phyloP scores from a whole-genome alignment of 148 eudicot species.

The Polygonum aviculare region DNA sequence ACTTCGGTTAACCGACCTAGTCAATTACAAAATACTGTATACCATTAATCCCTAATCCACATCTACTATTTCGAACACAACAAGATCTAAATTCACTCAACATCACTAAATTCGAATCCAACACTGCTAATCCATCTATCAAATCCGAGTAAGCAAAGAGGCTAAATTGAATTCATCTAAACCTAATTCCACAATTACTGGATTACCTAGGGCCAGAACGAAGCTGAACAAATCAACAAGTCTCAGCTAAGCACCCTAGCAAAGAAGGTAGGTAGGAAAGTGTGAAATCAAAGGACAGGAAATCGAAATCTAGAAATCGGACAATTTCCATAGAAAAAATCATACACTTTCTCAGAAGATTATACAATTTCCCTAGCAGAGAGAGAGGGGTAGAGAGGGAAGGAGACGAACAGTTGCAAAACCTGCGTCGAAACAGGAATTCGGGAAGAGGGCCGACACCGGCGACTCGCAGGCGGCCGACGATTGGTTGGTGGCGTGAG shows the following conservation, averaged over 20 bases:
- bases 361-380: no score
- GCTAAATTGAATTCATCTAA: background rate
- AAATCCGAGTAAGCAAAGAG: background rate
- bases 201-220: background rate
- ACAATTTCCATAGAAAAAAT: background rate
- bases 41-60: background rate
- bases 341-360: background rate
- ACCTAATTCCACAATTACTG: background rate
- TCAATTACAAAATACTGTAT: background rate
- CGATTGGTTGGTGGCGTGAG: no score
- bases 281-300: background rate
- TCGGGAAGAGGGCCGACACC: no score
- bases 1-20: no score
- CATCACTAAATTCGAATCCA: background rate
- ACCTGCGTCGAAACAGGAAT: no score
- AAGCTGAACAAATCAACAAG: background rate
- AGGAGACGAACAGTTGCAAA: no score
- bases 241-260: background rate
- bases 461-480: no score
- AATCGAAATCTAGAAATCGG: background rate
- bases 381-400: no score
- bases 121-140: background rate
- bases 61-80: background rate
- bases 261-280: no score
- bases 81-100: background rate